Base-by-base conservation (phyloP, 495 filamentous ascomycete genomes). In the Xylaria flabelliformis region DNA sequence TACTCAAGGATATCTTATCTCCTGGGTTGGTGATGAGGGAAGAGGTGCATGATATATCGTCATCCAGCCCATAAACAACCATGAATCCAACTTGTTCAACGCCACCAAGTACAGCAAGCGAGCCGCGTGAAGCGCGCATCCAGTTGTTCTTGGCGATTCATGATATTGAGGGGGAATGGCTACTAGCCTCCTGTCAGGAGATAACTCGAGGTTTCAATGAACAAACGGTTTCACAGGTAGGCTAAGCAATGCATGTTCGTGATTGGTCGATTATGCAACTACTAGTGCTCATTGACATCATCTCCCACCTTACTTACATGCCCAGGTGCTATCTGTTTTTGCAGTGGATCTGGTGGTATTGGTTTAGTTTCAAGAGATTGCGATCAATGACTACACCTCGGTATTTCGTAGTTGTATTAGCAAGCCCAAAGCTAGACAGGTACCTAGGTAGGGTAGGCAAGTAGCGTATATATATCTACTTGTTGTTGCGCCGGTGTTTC, bases 101-200 rank as follows among this genome's bases (percentile, higher is more conserved):
- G 12, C 58, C 59, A 70, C 69, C 12, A 29, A 19, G 21, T 19
- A 21, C 6, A 39, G 7, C 15, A 39, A 61, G 29, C 32, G 29
- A 48, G 39, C 63, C 42, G 42, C 42, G 42, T 65, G 63, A 65
- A 65, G 63, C 63, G 61, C 61, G 17, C 42, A 34, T 65, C 32
- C 7, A 7, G 42, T 65, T 50, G 10, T 24, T 29, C 63, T 65
- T 46, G 63, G 63, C 42, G 42, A n/a, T 46, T 19, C 63, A 39
- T 61, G 58, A 9, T 39, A 39, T 58, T 58, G 55, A 58, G 56
- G 56, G 56, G 56, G 19, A 55, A 29, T 1, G 51, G 51, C 24
- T 29, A 8, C 24, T 24, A 9, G 24, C 50, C n/a, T 55, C 21
- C 13, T 21, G 51, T 34, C 58, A 61, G 34, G 58, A 61, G 58